Base-by-base conservation (phyloP, 2,329 filamentous ascomycete genomes). In the Xylariaceae sp. region DNA sequence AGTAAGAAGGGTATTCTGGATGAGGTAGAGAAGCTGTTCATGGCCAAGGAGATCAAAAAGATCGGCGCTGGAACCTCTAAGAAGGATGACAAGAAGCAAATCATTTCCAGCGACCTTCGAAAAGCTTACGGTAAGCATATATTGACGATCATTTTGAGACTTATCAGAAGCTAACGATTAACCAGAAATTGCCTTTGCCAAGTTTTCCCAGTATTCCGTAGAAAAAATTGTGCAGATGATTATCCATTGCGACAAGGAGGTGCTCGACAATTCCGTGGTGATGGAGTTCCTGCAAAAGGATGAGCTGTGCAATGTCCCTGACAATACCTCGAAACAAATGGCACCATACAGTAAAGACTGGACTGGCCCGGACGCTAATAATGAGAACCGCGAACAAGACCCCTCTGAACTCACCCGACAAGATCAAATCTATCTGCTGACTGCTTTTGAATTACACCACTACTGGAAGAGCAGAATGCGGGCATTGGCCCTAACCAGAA, bases 401-500 rank as follows among this genome's bases (percentile, higher is more conserved):
- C 93, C 93, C 0, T 75, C 73, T 5, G 95, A 99, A 70, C 85
- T 99, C 50, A 97, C 93, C 2, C 83, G 93, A 60, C 92, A 98
- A 73, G 95, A 99, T 76, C 93, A 98, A 75, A 90, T 99, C 54
- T 99, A 93, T 72, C 80, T 99, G 21, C 90, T 89, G 71, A 98
- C 95, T 3, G 91, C 93, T 1, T 98, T 89, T 68, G 95, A 99
- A 73, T 79, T 98, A 62, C 92, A 96, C 65, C 93, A 97, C 72
- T 99, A 99, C 77, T 99, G 95, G 95, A 97, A 96, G 81, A 91
- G 91, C 59, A 88, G 95, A 73, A 98, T 98, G 88, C 86, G 95
- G 65, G 95, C 95, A 40, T 81, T 99, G 64, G 83, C 88, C 2
- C 78, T 98, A 63, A 97, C 92, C 3, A 87, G 88, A 67, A 93